Percentiles rank a stretch among this genome's conserved stretches.
These are phyloP conservation scores for Ustilago tritici DNA, from an alignment of 1,284 basidiomycete species.

Conservation along the genomic window DNA sequence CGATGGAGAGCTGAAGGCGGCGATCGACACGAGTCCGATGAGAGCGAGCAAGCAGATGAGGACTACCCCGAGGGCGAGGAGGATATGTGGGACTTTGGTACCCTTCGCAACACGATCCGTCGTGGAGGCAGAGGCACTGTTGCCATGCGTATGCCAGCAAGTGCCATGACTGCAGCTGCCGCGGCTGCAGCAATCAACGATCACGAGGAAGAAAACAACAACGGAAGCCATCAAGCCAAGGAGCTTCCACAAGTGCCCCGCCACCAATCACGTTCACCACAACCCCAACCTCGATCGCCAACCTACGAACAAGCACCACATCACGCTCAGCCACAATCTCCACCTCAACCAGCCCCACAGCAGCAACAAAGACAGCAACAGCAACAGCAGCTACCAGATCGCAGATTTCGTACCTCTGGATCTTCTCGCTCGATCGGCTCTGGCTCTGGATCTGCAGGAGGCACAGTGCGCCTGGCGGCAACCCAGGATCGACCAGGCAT, in stretches of 20 bases:
- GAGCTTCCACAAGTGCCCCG: conserved; percentile 45
- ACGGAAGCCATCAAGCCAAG: conserved; percentile 33
- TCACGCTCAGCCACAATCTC: conserved; percentile 31
- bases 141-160: conserved; percentile 54
- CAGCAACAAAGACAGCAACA: conserved; percentile 25
- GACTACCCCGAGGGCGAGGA: conserved; percentile 55
- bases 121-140: conserved; percentile 46
- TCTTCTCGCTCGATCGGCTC: conserved; percentile 49
- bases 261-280: conserved; percentile 28
- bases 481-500: conserved; percentile 46
- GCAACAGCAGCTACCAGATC: conserved; percentile 31
- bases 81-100: conserved; percentile 66
- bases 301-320: conserved; percentile 22
- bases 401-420: conserved; percentile 40
- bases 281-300: conserved; percentile 25
- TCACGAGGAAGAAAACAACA: conserved; percentile 19
- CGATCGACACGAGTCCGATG: conserved; percentile 58
- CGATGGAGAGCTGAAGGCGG: conserved; percentile 84
- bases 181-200: conserved; percentile 33
- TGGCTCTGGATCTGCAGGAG: conserved; percentile 52
- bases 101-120: conserved; percentile 59
- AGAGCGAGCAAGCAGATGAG: conserved; percentile 55
- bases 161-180: conserved; percentile 48
- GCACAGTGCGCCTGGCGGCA: conserved; percentile 54
- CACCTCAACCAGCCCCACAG: conserved; percentile 18